These are phyloP conservation scores for Sonneratia caseolaris DNA, from an alignment of 345 rosid genomes.

Conservation along the genomic window DNA sequence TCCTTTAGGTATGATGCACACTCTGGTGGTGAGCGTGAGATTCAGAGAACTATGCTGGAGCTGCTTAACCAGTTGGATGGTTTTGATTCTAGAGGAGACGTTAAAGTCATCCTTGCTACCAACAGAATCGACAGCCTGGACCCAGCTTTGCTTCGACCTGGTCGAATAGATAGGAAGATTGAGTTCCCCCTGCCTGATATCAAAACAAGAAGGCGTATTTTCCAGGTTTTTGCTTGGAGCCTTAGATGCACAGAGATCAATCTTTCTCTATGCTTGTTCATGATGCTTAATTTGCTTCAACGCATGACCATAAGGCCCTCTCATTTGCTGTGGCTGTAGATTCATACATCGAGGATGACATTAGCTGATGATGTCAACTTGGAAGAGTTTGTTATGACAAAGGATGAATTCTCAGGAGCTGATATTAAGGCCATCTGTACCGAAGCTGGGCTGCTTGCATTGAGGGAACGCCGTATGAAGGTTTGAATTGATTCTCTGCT, in stretches of 20 bases:
- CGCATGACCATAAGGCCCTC: no score
- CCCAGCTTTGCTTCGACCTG: constrained; percentile 95
- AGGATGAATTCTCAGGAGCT: constrained; percentile 96
- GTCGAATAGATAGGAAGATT: constrained; percentile 86
- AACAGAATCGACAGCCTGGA: constrained; percentile 93
- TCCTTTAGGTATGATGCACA: constrained; percentile 72
- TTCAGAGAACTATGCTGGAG: constrained; percentile 97
- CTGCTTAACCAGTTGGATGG: constrained; percentile 92
- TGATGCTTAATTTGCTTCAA: no score
- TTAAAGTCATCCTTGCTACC: constrained; percentile 93
- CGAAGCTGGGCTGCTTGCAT: constrained; percentile 92
- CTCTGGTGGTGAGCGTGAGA: constrained; percentile 98
- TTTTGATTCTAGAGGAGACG: constrained; percentile 96
- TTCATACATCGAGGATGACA: constrained; percentile 95
- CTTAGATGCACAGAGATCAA: no score
- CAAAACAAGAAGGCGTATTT: constrained; percentile 91
- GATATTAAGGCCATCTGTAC: constrained; percentile 97
- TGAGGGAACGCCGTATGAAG: constrained; percentile 97
- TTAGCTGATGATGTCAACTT: constrained; percentile 89
- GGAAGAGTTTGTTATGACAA: constrained; percentile 97
- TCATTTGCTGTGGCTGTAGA: constrained; percentile 23
- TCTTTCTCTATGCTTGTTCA: no score
- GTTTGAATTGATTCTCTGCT: constrained; percentile 14
- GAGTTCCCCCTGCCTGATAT: constrained; percentile 97
- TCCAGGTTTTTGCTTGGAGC: constrained; percentile 44